Base-by-base conservation (phyloP, 441 rosid genomes). In the Manihot esculenta region DNA sequence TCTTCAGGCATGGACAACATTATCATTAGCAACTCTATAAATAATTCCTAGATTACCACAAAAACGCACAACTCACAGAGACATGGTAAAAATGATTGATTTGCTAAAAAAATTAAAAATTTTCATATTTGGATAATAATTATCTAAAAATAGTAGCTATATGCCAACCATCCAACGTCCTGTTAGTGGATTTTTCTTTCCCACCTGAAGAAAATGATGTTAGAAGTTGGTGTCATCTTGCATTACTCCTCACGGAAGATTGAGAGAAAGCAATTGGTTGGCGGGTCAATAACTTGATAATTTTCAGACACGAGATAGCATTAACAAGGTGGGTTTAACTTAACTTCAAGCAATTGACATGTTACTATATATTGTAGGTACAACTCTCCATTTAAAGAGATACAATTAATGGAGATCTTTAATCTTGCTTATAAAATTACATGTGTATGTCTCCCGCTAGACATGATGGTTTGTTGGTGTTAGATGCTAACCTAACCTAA, bases 271-370 rank as follows among this genome's bases (percentile, higher is more conserved):
- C 7, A 42, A 33, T 42, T 38, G 38, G 74, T 69, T 74, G 64
- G 69, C 62, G 50, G 50, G 71, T 79, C 77, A 72, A n/a, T 62
- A n/a, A 53, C 57, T 62, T 72, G 55, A 71, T 78, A 77, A 63
- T 68, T 48, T 64, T 66, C 38, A 68, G 21, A 63, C 5, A 24
- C 20, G 27, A 20, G n/a, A 14, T n/a, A 15, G 64, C 73, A 38
- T 62, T 20, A 21, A 27, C 50, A 41, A 62, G 65, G 62, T 61
- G 48, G 73, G 68, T 72, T 77, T 51, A 35, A 66, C 76, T 69
- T 66, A 51, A 44, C 42, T 66, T 69, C 63, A 50, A 69, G 44
- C 35, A 62, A 69, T 59, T 58, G 66, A 72, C 75, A 72, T 1
- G 2, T 1, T 54, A 12, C 58, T 65, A 76, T 72, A 17, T 5